These are phyloP conservation scores for Penicillium argentinense DNA, from an alignment of 495 filamentous ascomycete species.

Conservation along the genomic window DNA sequence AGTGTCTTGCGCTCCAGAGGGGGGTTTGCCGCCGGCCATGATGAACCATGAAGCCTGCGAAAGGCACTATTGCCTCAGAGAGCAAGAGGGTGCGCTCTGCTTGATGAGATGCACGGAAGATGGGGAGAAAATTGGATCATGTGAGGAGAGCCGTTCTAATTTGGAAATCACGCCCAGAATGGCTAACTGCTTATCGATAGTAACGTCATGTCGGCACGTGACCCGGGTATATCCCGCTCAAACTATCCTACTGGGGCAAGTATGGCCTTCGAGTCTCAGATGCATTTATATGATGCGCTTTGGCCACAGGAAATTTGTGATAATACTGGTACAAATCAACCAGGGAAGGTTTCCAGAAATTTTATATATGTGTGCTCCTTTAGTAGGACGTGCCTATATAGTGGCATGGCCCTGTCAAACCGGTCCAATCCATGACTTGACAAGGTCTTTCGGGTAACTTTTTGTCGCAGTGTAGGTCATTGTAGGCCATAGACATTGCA, in stretches of 20 bases:
- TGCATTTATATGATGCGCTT: no score
- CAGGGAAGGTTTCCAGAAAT: no score
- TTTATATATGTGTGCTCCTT: no score
- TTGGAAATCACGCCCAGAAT: neutral
- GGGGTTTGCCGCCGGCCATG: neutral
- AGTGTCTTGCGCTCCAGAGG: conserved; percentile 79
- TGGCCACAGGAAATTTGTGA: no score
- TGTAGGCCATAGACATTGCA: no score
- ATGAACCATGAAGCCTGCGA: conserved; percentile 1
- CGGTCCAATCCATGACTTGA: no score
- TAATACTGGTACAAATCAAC: no score
- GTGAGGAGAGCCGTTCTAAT: neutral
- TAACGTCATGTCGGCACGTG: conserved; percentile 1
- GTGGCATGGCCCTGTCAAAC: no score
- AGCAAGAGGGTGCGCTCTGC: neutral
- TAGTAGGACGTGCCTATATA: no score
- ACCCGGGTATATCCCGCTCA: neutral
- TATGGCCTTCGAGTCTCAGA: neutral
- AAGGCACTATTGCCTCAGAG: neutral
- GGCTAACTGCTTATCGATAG: neutral
- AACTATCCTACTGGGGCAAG: neutral
- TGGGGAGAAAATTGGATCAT: neutral
- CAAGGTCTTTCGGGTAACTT: no score
- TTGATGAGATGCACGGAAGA: neutral
- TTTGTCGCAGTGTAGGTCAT: no score